Base-by-base conservation (phyloP, 306 rosid species). In the Medicago ruthenica region DNA sequence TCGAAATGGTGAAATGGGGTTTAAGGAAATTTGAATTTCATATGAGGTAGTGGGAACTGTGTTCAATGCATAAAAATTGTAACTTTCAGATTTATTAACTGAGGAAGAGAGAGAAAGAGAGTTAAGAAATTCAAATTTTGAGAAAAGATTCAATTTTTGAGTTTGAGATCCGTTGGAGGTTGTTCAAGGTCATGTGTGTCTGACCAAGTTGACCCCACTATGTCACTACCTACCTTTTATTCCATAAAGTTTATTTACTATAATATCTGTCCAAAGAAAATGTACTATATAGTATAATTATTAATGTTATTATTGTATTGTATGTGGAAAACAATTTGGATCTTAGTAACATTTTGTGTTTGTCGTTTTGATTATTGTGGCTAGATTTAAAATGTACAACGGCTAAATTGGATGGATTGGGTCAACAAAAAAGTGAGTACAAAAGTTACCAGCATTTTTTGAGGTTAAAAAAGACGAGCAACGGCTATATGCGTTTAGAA, bases 61-160 rank as follows among this genome's bases (percentile, higher is more conserved):
- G 67, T 72, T 80, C 92, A 50, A 87, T 71, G 37, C 2, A 53
- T 36, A 89, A 77, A 78, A 8, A 39, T 9, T 27, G 48, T 61
- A 73, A 61, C 80, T 79, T 79, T 68, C 7, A 57, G 61, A 54
- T 53, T 75, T 50, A 64, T 75, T 67, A 11, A 61, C 36, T 34
- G 72, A 10, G 78, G 55, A 75, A 73, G 45, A 62, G 40, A 72
- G 41, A 51, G 41, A 36, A 60, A 77, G 50, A 77, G 68, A 42
- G 50, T 41, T 40, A 13, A 10, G 41, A 22, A 76, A 81, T 86
- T 90, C 87, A 82, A 92, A 90, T 73, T 85, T 85, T 77, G 70
- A 74, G 40, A 70, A 64, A 70, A 70, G 14, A 10, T 57, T 79
- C 62, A 8, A 36, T 61, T 61, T 61, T 61, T 61, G 21, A 31